Evolutionary conservation across 2,329 filamentous ascomycete species (phyloP), one percentile per base, ranked within the genome.

Genomic region (Drechslera avenae): DNA sequence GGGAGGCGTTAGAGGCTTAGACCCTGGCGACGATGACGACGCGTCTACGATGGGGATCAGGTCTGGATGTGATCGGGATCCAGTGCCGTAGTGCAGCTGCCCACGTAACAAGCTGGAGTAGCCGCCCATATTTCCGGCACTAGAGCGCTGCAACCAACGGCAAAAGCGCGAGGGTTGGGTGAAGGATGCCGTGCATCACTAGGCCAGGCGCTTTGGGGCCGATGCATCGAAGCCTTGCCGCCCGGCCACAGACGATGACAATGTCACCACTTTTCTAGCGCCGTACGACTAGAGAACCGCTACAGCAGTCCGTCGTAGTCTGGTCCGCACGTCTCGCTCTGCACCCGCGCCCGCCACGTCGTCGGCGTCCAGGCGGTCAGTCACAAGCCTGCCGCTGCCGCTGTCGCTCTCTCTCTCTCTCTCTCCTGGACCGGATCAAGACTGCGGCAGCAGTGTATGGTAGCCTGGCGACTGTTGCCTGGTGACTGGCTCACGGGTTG

Each of bases 1-100:
- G 39, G 39, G 44, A 34, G 45, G 45, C 50, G 46, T 46, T 39
- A 34, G 31, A 42, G 31, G 35, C 35, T 28, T 28, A 28, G 26
- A 28, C 26, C 26, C 26, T 4, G 26, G 19, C 17, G 35, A 13
- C 35, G 54, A 52, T 54, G 56, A 59, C 54, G 56, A 59, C 56
- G 56, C 56, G 31, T 42, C 4, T 50, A 43, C 39, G 42, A 56
- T 53, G 53, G 50, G 50, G 45, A 50, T 52, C 53, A 54, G 32
- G 52, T 44, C 48, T 53, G 40, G 39, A 40, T 19, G 28, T 42
- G 49, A 39, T 36, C 39, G 46, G 46, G 41, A 53, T 50, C 30
- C 46, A 36, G 53, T 33, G 23, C 21, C 36, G 35, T 53, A 53
- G 49, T 45, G 46, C 50, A 46, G 44, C 39, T 43, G 44, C 45